These are phyloP conservation scores for Saccharata proteae DNA, from an alignment of 2,329 filamentous ascomycete genomes.

Conservation along the genomic window DNA sequence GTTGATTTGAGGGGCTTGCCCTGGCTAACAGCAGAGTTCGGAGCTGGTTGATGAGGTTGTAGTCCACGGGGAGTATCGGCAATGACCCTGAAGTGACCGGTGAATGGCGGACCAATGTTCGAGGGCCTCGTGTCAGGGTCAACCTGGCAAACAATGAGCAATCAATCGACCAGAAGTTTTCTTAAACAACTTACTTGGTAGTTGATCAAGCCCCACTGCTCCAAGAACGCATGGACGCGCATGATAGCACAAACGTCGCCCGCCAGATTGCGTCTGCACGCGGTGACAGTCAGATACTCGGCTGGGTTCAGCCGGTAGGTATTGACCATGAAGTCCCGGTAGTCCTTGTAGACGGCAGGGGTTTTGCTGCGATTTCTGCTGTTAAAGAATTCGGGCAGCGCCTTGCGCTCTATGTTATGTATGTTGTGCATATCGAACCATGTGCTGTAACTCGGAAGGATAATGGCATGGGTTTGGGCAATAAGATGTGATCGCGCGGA, in stretches of 20 bases:
- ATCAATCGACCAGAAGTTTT: conserved; percentile 8
- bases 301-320: conserved; percentile 92
- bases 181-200: conserved; percentile 66
- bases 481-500: conserved; percentile 86
- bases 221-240: conserved; percentile 93
- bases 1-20: conserved; percentile 56
- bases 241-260: conserved; percentile 98
- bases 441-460: conserved; percentile 91
- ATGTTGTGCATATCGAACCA: conserved; percentile 98
- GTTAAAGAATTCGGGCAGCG: conserved; percentile 97
- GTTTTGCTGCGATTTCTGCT: conserved; percentile 97
- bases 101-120: conserved; percentile 91
- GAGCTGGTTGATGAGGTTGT: conserved; percentile 86
- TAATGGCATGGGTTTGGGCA: conserved; percentile 87
- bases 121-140: conserved; percentile 92
- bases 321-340: conserved; percentile 99
- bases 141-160: conserved; percentile 61
- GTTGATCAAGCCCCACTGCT: conserved; percentile 98
- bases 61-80: conserved; percentile 91
- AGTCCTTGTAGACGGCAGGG: conserved; percentile 93
- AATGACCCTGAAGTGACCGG: conserved; percentile 91
- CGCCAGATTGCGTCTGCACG: conserved; percentile 85
- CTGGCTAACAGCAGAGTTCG: conserved; percentile 51
- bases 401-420: conserved; percentile 85
- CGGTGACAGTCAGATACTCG: conserved; percentile 94